Percentiles rank a stretch among this genome's conserved stretches.
Conservation (phyloP, 2,329 filamentous ascomycete genomes). For the Grosmannia penicillata region DNA sequence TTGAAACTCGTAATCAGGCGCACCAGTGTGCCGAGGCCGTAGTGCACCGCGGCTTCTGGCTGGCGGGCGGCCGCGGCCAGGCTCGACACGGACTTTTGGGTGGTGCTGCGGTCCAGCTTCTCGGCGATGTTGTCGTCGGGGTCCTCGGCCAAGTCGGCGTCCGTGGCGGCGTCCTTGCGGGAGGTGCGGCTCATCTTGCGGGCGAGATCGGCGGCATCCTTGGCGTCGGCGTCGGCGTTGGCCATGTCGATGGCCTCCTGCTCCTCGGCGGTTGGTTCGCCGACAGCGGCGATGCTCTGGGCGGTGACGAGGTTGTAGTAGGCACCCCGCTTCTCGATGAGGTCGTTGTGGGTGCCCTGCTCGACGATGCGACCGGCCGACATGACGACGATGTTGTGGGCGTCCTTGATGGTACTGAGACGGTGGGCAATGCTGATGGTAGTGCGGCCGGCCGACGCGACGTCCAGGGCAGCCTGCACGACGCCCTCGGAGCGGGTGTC, state of each 20-base stretch:
- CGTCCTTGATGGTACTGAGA: constrained; percentile 83
- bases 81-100: constrained; percentile 52
- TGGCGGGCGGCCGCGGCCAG: constrained; percentile 40
- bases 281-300: constrained; percentile 59
- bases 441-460: constrained; percentile 70
- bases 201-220: constrained; percentile 23
- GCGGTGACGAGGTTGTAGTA: constrained; percentile 81
- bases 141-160: constrained; percentile 30
- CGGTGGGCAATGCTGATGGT: constrained; percentile 95
- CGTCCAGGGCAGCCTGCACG: constrained; percentile 84
- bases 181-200: neutral
- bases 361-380: constrained; percentile 73
- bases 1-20: constrained; percentile 75
- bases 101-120: constrained; percentile 39
- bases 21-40: constrained; percentile 61
- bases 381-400: constrained; percentile 95
- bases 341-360: constrained; percentile 72
- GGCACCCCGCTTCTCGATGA: constrained; percentile 55
- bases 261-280: constrained; percentile 36
- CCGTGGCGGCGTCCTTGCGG: neutral
- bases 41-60: constrained; percentile 28
- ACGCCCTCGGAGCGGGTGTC: constrained; percentile 92
- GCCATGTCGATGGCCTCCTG: constrained; percentile 33
- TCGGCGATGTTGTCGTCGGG: constrained; percentile 46
- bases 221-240: constrained; percentile 38